These are phyloP conservation scores for Neurospora sp. DNA, from an alignment of 495 filamentous ascomycete species.

Conservation along the genomic window DNA sequence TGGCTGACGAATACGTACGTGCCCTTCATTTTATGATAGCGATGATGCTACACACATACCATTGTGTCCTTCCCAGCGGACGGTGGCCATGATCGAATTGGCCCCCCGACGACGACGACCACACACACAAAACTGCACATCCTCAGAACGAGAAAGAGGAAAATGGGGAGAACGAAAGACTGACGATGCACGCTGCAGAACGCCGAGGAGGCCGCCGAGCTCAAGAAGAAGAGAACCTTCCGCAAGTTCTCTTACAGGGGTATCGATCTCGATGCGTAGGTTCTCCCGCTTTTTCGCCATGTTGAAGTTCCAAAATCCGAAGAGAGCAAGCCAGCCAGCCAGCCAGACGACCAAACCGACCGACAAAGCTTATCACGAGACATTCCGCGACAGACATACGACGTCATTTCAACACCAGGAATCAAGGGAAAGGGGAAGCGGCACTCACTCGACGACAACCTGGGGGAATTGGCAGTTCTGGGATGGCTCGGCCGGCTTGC, in stretches of 20 bases:
- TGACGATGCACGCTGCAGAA: conserved; percentile 50
- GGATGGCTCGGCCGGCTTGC: background rate
- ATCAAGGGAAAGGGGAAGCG: background rate
- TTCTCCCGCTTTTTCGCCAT: conserved; percentile 12
- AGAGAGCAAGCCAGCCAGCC: background rate
- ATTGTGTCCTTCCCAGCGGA: background rate
- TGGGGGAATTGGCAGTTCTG: background rate
- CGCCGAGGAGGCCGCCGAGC: conserved; percentile 91
- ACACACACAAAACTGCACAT: background rate
- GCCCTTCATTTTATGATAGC: background rate
- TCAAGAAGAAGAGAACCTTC: conserved; percentile 99
- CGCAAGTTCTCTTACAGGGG: conserved; percentile 99
- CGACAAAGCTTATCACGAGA: background rate
- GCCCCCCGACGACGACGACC: background rate
- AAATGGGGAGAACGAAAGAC: conserved; percentile 11
- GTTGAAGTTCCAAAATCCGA: background rate
- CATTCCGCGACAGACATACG: background rate
- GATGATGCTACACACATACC: background rate
- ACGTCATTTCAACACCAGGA: background rate
- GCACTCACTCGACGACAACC: background rate
- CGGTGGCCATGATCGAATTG: conserved; percentile 1
- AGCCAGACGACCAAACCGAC: background rate
- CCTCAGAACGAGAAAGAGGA: background rate
- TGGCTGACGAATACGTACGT: conserved; percentile 96
- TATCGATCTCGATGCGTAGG: conserved; percentile 97